These are phyloP conservation scores for Russula emetica DNA, from an alignment of 768 basidiomycete genomes.

Conservation along the genomic window DNA sequence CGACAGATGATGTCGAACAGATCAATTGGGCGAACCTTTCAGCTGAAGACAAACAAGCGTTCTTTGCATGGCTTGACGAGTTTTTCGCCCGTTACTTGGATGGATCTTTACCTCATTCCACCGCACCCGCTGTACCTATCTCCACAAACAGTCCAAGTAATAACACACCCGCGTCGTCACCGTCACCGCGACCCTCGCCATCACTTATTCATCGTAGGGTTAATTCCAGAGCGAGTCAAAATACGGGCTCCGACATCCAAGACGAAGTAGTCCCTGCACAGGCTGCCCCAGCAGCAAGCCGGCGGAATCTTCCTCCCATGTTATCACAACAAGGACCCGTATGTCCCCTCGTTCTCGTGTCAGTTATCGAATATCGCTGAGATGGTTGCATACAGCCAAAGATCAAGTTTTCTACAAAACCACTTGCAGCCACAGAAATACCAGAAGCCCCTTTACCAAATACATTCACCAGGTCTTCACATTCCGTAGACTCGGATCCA, in stretches of 20 bases:
- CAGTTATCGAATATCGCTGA: neutral
- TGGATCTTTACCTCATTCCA: constrained; percentile 19
- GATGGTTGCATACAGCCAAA: constrained; percentile 14
- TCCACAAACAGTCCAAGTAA: neutral
- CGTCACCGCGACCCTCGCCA: constrained; percentile 1
- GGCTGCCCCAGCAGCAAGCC: neutral
- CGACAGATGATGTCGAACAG: constrained; percentile 20
- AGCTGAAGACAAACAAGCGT: constrained; percentile 60
- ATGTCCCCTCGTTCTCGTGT: neutral
- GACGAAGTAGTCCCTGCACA: neutral
- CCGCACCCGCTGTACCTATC: neutral
- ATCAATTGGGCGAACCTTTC: constrained; percentile 72
- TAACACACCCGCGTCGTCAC: neutral
- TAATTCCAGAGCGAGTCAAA: neutral
- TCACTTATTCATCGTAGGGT: constrained; percentile 2
- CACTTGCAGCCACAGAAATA: neutral
- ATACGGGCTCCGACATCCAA: neutral
- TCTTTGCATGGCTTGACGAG: constrained; percentile 79
- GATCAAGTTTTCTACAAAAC: constrained; percentile 23
- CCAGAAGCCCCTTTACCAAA: neutral
- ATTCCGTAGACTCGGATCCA: neutral
- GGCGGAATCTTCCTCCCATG: constrained; percentile 14
- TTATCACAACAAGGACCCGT: constrained; percentile 16
- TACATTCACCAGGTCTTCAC: neutral
- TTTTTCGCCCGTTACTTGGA: constrained; percentile 55